These are phyloP conservation scores for Neurospora tetraspora DNA, from an alignment of 495 filamentous ascomycete species.

Conservation along the genomic window DNA sequence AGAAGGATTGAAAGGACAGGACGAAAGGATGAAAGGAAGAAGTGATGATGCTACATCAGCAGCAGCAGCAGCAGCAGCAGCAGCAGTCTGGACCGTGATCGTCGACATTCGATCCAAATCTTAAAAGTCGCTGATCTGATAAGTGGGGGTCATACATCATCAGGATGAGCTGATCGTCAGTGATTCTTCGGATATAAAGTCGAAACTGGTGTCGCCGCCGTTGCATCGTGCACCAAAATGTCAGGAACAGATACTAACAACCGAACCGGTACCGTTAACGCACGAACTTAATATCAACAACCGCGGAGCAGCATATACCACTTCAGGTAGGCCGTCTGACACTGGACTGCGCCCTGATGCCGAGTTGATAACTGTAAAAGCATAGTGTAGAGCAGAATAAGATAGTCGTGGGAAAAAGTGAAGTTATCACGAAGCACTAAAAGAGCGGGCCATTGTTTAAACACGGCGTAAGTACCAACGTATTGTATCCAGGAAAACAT, in stretches of 20 bases:
- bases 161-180: neutral
- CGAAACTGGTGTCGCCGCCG: neutral
- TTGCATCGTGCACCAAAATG: neutral
- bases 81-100: neutral
- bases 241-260: neutral
- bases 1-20: neutral
- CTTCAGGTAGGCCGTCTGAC: neutral
- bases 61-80: neutral
- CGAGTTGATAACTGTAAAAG: neutral
- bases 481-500: neutral
- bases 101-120: neutral
- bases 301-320: neutral
- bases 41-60: neutral
- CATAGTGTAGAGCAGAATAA: neutral
- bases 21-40: neutral
- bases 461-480: neutral
- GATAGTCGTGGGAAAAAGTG: neutral
- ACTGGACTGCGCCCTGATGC: neutral
- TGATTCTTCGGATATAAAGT: neutral
- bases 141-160: neutral
- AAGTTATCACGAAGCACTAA: neutral
- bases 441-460: neutral
- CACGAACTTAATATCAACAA: neutral
- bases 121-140: neutral
- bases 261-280: neutral